These are phyloP conservation scores for Solanum pennellii DNA, from an alignment of 257 asterid species.

Conservation along the genomic window DNA sequence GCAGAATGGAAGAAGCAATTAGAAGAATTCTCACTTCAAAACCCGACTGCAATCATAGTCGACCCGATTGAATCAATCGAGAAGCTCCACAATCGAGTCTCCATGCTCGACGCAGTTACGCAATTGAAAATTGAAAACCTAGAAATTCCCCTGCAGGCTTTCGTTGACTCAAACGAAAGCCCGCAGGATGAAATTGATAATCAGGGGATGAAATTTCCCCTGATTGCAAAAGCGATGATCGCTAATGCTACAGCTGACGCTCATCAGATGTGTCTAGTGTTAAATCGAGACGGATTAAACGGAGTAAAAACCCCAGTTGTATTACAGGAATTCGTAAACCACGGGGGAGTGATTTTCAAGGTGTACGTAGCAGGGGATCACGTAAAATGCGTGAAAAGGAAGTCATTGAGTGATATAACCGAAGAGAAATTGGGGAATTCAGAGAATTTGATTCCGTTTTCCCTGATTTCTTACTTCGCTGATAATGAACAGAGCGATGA, in stretches of 20 bases:
- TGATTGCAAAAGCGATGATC: slow-evolving; percentile 51
- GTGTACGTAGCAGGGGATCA: slow-evolving; percentile 69
- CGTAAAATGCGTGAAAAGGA: slow-evolving; percentile 56
- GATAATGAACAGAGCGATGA: slow-evolving; percentile 28
- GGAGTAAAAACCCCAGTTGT: slow-evolving; percentile 44
- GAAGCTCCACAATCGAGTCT: slow-evolving; percentile 55
- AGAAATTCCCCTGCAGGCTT: slow-evolving; percentile 30
- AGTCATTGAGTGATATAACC: slow-evolving; percentile 49
- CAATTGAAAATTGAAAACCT: slow-evolving; percentile 18
- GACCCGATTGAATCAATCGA: slow-evolving; percentile 41
- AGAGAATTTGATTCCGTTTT: slow-evolving; percentile 31
- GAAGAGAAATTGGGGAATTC: slow-evolving; percentile 14
- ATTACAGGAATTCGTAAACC: slow-evolving; percentile 82
- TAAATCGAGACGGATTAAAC: slow-evolving; percentile 42
- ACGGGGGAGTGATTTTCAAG: slow-evolving; percentile 78
- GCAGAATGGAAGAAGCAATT: slow-evolving; percentile 46
- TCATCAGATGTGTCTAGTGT: slow-evolving; percentile 60
- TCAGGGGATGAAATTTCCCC: slow-evolving; percentile 35
- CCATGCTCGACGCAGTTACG: slow-evolving; percentile 65
- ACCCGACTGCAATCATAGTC: slow-evolving; percentile 39
- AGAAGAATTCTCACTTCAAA: slow-evolving; percentile 7
- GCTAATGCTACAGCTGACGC: slow-evolving; percentile 56
- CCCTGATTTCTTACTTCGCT: slow-evolving; percentile 52
- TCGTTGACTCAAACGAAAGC: slow-evolving; percentile 22
- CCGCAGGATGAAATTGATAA: background rate